phyloP scores from a whole-genome alignment of 352 stramenopile species.

The Globisporangium okanoganense region DNA sequence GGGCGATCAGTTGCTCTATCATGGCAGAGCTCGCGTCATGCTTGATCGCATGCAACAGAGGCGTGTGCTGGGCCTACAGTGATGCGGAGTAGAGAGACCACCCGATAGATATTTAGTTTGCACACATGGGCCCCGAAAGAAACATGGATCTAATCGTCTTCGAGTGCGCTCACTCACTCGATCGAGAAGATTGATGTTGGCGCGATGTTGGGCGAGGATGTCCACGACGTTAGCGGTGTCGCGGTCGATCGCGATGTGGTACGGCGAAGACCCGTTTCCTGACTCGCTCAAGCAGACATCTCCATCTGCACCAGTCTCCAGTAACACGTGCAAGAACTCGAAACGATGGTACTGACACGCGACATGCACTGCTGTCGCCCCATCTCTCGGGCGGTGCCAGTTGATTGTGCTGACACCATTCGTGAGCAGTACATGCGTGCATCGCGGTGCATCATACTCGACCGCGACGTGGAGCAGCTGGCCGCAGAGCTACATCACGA shows the following conservation, averaged over 20 bases:
- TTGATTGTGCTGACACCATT: background rate
- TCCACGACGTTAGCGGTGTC: background rate
- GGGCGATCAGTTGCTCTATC: slow-evolving; percentile 1
- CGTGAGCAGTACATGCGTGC: background rate
- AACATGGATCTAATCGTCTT: no score
- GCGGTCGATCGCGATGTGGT: slow-evolving; percentile 2
- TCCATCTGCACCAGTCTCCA: background rate
- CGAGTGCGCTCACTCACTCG: background rate
- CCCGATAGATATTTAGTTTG: no score
- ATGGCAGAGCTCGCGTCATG: background rate
- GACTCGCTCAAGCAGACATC: background rate
- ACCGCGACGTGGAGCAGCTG: slow-evolving; percentile 1
- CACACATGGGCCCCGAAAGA: no score
- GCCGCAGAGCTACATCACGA: background rate
- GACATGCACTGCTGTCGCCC: background rate
- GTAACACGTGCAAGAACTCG: background rate
- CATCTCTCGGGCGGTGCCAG: background rate
- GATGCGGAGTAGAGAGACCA: no score
- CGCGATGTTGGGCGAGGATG: background rate
- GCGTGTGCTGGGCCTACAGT: background rate
- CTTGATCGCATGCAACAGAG: background rate
- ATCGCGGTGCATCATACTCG: slow-evolving; percentile 2
- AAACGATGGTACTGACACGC: background rate
- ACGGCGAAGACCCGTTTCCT: background rate
- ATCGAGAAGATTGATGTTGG: background rate